Conservation (phyloP, 23 red algal genomes). For the Chondrus crispus region DNA sequence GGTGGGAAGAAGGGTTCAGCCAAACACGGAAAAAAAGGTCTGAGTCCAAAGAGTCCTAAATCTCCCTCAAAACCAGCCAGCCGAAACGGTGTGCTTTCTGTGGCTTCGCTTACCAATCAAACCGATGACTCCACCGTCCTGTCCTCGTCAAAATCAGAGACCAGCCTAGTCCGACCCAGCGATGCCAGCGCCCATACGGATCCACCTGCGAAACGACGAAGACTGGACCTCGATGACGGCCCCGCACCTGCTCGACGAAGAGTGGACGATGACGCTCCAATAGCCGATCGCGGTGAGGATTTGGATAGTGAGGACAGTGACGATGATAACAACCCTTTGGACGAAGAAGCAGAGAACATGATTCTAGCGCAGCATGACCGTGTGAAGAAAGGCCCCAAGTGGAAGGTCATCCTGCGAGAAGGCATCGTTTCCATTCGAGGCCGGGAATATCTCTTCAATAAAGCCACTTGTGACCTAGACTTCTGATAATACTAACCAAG, state of each 20-base stretch:
- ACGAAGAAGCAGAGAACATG: slow-evolving; percentile 61
- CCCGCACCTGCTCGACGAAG: too few relatives aligned
- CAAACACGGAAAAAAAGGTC: slow-evolving; percentile 37
- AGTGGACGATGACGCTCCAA: slow-evolving; percentile 32
- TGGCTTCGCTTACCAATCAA: slow-evolving; percentile 31
- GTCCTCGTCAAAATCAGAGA: too few relatives aligned
- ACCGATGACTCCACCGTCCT: not conserved
- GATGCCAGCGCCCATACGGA: slow-evolving; percentile 14
- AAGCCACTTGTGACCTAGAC: slow-evolving; percentile 70
- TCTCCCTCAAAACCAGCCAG: not conserved
- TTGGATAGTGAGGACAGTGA: slow-evolving; percentile 71
- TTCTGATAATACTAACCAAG: slow-evolving; percentile 37
- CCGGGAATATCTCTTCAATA: slow-evolving; percentile 79
- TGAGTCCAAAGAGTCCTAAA: not conserved
- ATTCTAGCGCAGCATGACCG: slow-evolving; percentile 76
- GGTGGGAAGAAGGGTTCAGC: not conserved
- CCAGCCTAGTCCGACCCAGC: not conserved
- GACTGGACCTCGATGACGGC: not conserved
- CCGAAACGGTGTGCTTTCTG: slow-evolving; percentile 44
- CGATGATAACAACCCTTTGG: slow-evolving; percentile 8
- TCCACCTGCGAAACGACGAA: slow-evolving; percentile 29
- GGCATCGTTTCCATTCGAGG: slow-evolving; percentile 66
- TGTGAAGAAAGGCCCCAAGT: slow-evolving; percentile 67
- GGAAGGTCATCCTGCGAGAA: slow-evolving; percentile 81
- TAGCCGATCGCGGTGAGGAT: slow-evolving; percentile 36